A percentile compares a stretch with the other conserved stretches of the same genome.
Conservation (phyloP, 2,329 filamentous ascomycete species). For the Endoconidiophora laricicola region DNA sequence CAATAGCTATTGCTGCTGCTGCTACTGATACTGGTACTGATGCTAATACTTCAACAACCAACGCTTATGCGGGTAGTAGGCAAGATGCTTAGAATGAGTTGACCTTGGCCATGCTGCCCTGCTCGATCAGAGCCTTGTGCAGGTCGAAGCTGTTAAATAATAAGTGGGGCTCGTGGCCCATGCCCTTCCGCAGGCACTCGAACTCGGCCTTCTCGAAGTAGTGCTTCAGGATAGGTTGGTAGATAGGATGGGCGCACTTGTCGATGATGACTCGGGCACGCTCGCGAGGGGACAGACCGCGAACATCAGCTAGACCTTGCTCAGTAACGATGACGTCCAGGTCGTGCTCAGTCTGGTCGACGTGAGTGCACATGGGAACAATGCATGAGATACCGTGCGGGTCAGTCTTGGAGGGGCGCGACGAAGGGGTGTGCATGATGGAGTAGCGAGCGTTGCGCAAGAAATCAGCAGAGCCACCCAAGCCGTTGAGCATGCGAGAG, state of each 20-base stretch:
- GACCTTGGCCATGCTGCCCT: conserved; percentile 76
- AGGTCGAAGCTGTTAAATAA: conserved; percentile 78
- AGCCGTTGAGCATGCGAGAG: conserved; percentile 70
- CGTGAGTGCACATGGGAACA: conserved; percentile 84
- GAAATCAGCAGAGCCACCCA: conserved; percentile 72
- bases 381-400: conserved; percentile 71
- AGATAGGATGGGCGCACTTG: conserved; percentile 73
- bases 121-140: conserved; percentile 66
- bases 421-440: conserved; percentile 85
- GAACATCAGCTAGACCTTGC: conserved; percentile 66
- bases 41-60: too few species aligned
- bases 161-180: conserved; percentile 80
- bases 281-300: conserved; percentile 64
- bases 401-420: conserved; percentile 66
- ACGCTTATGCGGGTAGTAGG: too few species aligned
- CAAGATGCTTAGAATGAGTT: conserved; percentile 18
- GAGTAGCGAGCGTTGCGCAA: conserved; percentile 63
- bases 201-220: conserved; percentile 78
- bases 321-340: conserved; percentile 72
- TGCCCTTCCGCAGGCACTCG: conserved; percentile 70
- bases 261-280: conserved; percentile 71
- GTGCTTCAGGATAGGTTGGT: conserved; percentile 62
- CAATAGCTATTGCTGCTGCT: too few species aligned
- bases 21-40: too few species aligned
- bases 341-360: conserved; percentile 88